Evolutionary conservation across 1,139 yeast species (phyloP).

Genomic region (Candida sanyaensis): DNA sequence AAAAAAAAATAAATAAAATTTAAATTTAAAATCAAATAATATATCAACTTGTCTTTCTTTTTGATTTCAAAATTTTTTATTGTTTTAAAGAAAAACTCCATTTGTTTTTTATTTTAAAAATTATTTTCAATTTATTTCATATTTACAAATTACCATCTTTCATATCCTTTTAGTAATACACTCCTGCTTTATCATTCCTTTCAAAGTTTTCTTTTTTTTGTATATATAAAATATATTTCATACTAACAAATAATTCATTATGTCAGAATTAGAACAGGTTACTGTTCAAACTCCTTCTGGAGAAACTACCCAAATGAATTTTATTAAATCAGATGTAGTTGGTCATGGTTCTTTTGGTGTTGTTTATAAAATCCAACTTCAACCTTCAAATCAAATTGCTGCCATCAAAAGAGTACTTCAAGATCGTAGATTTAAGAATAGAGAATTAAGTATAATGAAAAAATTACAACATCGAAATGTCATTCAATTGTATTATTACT

Average conservation of each 20-base stretch:
- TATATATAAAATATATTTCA: too few relatives aligned
- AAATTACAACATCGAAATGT: conserved; percentile 82
- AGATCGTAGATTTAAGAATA: conserved; percentile 91
- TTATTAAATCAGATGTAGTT: conserved; percentile 69
- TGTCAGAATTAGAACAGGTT: conserved; percentile 2
- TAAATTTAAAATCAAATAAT: too few relatives aligned
- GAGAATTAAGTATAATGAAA: conserved; percentile 96
- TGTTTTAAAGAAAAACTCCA: background rate
- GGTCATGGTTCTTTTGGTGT: conserved; percentile 99
- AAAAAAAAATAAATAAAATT: too few relatives aligned
- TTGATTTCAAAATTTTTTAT: background rate
- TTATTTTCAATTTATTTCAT: too few relatives aligned
- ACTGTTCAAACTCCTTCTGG: conserved; percentile 2
- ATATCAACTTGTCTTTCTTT: background rate
- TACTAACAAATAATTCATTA: background rate
- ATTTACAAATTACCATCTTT: too few relatives aligned
- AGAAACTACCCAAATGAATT: conserved; percentile 1
- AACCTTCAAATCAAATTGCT: conserved; percentile 74
- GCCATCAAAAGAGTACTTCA: conserved; percentile 95
- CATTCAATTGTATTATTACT: conserved; percentile 85
- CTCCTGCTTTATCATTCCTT: too few relatives aligned
- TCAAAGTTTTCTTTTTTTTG: background rate
- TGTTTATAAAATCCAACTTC: conserved; percentile 82
- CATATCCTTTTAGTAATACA: too few relatives aligned
- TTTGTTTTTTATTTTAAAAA: background rate